phyloP scores from a whole-genome alignment of 257 asterid genomes.

The Solanum gandarillasii region DNA sequence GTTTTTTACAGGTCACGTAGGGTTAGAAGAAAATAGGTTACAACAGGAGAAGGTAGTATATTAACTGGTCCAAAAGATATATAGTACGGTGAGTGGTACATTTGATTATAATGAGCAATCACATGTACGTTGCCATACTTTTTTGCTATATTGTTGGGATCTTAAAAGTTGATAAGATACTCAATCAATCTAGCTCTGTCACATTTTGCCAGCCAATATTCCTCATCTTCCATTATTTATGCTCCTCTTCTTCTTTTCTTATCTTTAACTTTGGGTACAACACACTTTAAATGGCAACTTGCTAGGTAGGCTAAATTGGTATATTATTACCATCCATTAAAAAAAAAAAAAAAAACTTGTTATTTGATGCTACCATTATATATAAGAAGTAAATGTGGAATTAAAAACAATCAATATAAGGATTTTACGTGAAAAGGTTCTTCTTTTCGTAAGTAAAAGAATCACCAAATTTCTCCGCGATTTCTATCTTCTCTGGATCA shows the following conservation, averaged over 20 bases:
- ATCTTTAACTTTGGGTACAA: background rate
- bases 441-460: too few species aligned
- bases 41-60: background rate
- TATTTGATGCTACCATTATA: too few species aligned
- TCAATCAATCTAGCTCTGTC: background rate
- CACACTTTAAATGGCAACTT: background rate
- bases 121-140: background rate
- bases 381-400: too few species aligned
- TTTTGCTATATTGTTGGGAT: background rate
- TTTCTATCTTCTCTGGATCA: too few species aligned
- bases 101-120: background rate
- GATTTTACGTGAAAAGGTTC: too few species aligned
- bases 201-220: background rate
- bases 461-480: rapidly evolving
- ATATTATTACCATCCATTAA: too few species aligned
- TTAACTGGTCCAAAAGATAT: background rate
- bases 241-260: background rate
- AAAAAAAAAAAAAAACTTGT: too few species aligned
- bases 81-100: background rate
- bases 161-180: background rate
- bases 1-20: background rate
- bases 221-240: background rate
- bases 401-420: too few species aligned
- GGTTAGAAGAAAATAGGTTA: background rate
- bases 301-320: too few species aligned